Evolutionary conservation across 768 basidiomycete genomes (phyloP).

Genomic region (Serendipita vermifera): DNA sequence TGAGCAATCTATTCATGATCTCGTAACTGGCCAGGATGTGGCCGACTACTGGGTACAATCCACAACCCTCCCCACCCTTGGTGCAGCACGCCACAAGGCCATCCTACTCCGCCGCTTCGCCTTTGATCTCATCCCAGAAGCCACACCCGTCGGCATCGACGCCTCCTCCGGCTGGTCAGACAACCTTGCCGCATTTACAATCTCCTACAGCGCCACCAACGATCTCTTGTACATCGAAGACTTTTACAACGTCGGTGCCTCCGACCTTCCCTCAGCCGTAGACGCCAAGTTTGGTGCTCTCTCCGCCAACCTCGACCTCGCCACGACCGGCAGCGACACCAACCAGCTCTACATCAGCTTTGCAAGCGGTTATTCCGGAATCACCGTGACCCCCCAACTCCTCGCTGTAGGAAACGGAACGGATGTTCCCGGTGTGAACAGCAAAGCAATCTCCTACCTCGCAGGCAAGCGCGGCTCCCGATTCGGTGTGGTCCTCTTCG

Average conservation of each 20-base stretch:
- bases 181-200: background rate
- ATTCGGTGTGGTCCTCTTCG: conserved; percentile 7
- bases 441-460: conserved; percentile 8
- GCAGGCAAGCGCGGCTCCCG: conserved; percentile 4
- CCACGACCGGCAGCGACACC: background rate
- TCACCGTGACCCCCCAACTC: background rate
- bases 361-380: conserved; percentile 10
- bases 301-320: conserved; percentile 8
- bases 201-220: conserved; percentile 1
- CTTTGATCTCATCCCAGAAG: background rate
- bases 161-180: conserved; percentile 6
- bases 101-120: conserved; percentile 1
- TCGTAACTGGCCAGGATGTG: conserved; percentile 1
- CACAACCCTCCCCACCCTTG: background rate
- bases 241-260: conserved; percentile 9
- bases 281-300: conserved; percentile 8
- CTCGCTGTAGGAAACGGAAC: conserved; percentile 9
- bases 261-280: background rate
- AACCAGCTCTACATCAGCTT: conserved; percentile 10
- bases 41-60: background rate
- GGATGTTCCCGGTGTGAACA: conserved; percentile 8
- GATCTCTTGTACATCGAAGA: conserved; percentile 2
- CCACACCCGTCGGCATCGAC: conserved; percentile 3
- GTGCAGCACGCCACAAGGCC: background rate
- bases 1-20: background rate